These are phyloP conservation scores for Cercospora sesami DNA, from an alignment of 2,329 filamentous ascomycete species.

Conservation along the genomic window DNA sequence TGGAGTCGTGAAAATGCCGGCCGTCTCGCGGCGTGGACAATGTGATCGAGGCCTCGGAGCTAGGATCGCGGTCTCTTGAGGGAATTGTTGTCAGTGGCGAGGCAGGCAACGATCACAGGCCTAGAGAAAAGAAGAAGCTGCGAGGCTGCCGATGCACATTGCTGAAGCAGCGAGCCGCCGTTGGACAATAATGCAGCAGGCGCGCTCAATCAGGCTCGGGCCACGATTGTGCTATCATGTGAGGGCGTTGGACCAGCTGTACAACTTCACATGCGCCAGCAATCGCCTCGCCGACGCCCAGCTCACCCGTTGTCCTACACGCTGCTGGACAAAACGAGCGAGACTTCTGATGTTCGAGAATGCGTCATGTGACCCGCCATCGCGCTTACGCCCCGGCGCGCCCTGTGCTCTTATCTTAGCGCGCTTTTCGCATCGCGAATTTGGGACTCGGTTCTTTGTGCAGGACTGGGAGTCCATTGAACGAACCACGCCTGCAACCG, in stretches of 20 bases:
- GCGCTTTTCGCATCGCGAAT: slow-evolving; percentile 3
- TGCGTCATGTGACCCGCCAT: slow-evolving; percentile 9
- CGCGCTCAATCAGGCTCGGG: neutral
- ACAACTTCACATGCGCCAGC: slow-evolving; percentile 11
- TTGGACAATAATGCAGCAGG: neutral
- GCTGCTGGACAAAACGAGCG: neutral
- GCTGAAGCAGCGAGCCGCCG: slow-evolving; percentile 3
- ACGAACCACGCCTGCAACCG: slow-evolving; percentile 16
- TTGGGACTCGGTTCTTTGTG: slow-evolving; percentile 3
- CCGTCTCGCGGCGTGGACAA: neutral
- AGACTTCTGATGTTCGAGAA: slow-evolving; percentile 3
- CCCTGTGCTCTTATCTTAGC: neutral
- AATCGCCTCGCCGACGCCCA: slow-evolving; percentile 7
- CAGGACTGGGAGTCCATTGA: neutral
- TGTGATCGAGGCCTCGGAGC: neutral
- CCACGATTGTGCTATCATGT: slow-evolving; percentile 4
- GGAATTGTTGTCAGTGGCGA: neutral
- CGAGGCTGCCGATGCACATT: slow-evolving; percentile 3
- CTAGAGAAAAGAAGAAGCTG: slow-evolving; percentile 8
- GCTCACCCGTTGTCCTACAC: slow-evolving; percentile 2
- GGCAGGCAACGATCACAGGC: neutral
- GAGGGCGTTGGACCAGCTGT: neutral
- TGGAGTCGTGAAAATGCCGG: neutral
- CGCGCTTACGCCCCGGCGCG: neutral
- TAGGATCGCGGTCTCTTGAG: neutral